These are phyloP conservation scores for Xerocomus nothofagi DNA, from an alignment of 1,284 basidiomycete species.

Conservation along the genomic window DNA sequence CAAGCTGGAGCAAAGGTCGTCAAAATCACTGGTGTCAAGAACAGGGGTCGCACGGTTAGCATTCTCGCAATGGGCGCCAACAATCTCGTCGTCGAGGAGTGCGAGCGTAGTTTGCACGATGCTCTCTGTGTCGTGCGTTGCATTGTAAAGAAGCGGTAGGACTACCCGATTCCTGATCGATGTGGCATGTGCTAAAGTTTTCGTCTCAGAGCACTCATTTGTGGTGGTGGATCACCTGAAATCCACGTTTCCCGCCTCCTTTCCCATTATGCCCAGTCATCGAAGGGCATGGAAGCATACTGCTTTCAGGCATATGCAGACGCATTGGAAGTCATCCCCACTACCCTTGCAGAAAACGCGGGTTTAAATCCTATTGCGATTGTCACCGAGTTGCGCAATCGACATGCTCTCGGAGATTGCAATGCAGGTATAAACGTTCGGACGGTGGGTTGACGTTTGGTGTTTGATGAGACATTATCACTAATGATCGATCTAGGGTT, in stretches of 20 bases:
- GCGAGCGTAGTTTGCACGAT: slow-evolving; percentile 96
- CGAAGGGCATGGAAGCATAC: slow-evolving; percentile 99
- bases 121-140: slow-evolving; percentile 98
- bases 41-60: slow-evolving; percentile 92
- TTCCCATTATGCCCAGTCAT: slow-evolving; percentile 88
- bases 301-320: slow-evolving; percentile 99
- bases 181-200: slow-evolving; percentile 7
- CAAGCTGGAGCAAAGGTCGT: slow-evolving; percentile 90
- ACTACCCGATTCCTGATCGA: neutral
- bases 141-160: slow-evolving; percentile 91
- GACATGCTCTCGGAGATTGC: slow-evolving; percentile 92
- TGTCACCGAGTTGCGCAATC: slow-evolving; percentile 96
- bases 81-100: slow-evolving; percentile 94
- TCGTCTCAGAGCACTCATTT: slow-evolving; percentile 80
- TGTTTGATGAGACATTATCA: neutral
- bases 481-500: slow-evolving; percentile 55
- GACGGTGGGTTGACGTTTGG: slow-evolving; percentile 57
- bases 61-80: slow-evolving; percentile 96
- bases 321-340: slow-evolving; percentile 97
- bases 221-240: slow-evolving; percentile 97
- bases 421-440: slow-evolving; percentile 98
- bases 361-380: slow-evolving; percentile 98
- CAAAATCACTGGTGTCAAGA: slow-evolving; percentile 93
- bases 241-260: slow-evolving; percentile 96
- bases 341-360: slow-evolving; percentile 97